Evolutionary conservation across 23 red algal genomes (phyloP).

Genomic region (Gracilaria gracilis): DNA sequence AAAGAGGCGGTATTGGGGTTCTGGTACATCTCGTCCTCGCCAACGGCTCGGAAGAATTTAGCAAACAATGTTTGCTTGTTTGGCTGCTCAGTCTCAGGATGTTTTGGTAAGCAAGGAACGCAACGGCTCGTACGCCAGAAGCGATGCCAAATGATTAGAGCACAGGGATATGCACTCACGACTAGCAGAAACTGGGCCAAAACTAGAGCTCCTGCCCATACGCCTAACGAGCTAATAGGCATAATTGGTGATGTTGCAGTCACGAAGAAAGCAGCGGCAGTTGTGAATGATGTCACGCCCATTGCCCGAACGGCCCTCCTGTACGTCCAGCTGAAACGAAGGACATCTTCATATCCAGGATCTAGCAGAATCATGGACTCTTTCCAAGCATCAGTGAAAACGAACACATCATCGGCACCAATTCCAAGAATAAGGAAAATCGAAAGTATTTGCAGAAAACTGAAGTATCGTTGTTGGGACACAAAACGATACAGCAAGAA

Average conservation of each 20-base stretch:
- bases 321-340: conserved; percentile 71
- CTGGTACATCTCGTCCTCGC: neutral
- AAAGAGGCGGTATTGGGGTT: conserved; percentile 39
- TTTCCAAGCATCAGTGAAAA: conserved; percentile 71
- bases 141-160: conserved; percentile 73
- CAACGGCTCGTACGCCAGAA: conserved; percentile 22
- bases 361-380: conserved; percentile 60
- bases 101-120: conserved; percentile 8
- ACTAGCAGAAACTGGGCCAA: conserved; percentile 62
- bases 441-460: conserved; percentile 57
- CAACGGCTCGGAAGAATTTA: neutral
- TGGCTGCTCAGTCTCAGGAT: neutral
- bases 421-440: conserved; percentile 69
- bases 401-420: conserved; percentile 74
- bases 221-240: conserved; percentile 60
- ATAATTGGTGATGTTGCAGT: conserved; percentile 59
- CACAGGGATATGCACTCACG: conserved; percentile 67
- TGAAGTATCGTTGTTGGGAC: conserved; percentile 60
- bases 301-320: conserved; percentile 60
- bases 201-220: conserved; percentile 64
- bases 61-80: neutral
- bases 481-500: conserved; percentile 73
- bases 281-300: conserved; percentile 65
- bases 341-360: neutral
- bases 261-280: conserved; percentile 73